Evolutionary conservation across 2,329 filamentous ascomycete species (phyloP).

Genomic region (Cytospora piceae): DNA sequence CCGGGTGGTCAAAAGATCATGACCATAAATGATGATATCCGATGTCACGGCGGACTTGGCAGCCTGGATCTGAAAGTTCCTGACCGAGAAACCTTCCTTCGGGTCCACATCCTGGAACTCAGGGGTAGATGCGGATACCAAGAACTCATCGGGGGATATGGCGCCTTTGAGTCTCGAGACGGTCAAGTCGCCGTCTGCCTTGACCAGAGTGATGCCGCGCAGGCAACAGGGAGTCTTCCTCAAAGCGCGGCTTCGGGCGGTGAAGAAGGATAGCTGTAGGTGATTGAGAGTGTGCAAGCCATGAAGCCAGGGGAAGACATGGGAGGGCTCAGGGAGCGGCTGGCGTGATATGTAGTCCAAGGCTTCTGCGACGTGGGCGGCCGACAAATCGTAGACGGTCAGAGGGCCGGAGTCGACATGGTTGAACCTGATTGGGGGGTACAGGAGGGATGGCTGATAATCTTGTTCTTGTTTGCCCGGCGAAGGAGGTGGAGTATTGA

Average conservation of each 20-base stretch:
- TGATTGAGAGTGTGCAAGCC: constrained; percentile 88
- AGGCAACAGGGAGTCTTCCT: constrained; percentile 75
- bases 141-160: constrained; percentile 77
- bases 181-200: constrained; percentile 80
- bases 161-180: constrained; percentile 83
- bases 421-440: constrained; percentile 70
- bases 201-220: constrained; percentile 82
- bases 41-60: constrained; percentile 86
- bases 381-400: constrained; percentile 73
- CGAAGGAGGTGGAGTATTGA: constrained; percentile 68
- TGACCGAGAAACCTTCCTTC: constrained; percentile 86
- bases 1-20: constrained; percentile 63
- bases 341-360: constrained; percentile 77
- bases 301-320: constrained; percentile 95
- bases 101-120: constrained; percentile 86
- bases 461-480: constrained; percentile 59
- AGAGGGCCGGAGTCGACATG: constrained; percentile 55
- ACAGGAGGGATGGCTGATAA: constrained; percentile 70
- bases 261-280: constrained; percentile 88
- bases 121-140: constrained; percentile 55
- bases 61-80: constrained; percentile 96
- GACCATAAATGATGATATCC: constrained; percentile 91
- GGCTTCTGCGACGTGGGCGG: constrained; percentile 69
- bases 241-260: constrained; percentile 71
- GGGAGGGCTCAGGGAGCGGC: constrained; percentile 79